Evolutionary conservation across 2,329 filamentous ascomycete species (phyloP), one percentile per base, ranked within the genome.

Genomic region (Aspergillus arachidicola): DNA sequence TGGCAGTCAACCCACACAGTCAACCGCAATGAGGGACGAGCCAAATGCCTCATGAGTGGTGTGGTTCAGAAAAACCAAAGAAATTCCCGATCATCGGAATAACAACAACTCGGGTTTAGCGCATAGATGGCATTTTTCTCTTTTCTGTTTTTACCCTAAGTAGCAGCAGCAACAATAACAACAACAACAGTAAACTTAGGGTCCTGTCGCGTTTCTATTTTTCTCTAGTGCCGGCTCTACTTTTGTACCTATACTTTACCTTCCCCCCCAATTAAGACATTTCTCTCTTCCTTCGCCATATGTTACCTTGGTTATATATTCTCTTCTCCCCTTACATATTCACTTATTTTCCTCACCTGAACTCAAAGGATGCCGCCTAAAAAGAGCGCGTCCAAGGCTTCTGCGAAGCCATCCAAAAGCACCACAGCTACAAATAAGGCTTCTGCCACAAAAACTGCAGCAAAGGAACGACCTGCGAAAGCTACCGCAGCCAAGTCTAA

Each of bases 341-440:
- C 34, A 21, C 28, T 14, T 58, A 16, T 19, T 55, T 48, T 51
- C 26, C 34, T 32, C 12, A 10, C 23, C 48, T 46, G 23, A 46
- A 30, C 32, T 48, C 26, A 6, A 36, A 57, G 51, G 41, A 73
- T 77, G 75, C 73, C 73, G 65, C 72, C 73, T 7, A 76, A 74
- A 60, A 76, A 72, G 61, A 65, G 65, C 56, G 57, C 66, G 9
- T 48, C 72, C 9, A 74, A 70, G 62, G 43, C 66, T 46, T 62
- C 71, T 16, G 50, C 64, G 30, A 68, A 68, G 60, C 48, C 62
- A 6, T 26, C 61, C 21, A 64, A 68, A 32, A 71, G 66, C 61
- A 67, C 68, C 32, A 53, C 68, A 7, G 64, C 68, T 28, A 58
- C 65, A 19, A 68, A 61, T 28, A 72, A 68, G 50, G 68, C 72